Base-by-base conservation (phyloP, 768 basidiomycete genomes). In the Naematelia aurantialba region DNA sequence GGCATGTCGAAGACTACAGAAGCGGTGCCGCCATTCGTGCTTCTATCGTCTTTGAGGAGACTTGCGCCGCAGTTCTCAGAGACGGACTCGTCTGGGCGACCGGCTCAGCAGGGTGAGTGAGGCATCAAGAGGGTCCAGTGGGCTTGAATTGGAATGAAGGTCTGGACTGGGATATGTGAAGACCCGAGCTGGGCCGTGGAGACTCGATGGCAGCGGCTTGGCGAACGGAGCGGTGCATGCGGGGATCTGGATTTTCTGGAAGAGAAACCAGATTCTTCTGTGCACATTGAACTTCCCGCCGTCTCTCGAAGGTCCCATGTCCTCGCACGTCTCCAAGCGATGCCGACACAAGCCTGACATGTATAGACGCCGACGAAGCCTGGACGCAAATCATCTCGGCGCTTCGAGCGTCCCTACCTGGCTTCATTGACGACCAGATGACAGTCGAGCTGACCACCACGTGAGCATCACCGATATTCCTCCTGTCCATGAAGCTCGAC, bases 51-150 rank as follows among this genome's bases (percentile, higher is more conserved):
- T 52, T 73, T 99, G 42, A 84, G 93, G 19, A 81, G 83, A 57
- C 83, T 85, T 8, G 86, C 89, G 27, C 94, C 94, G 2, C 96
- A 97, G 78, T 98, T 99, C 68, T 88, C 85, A 2, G 92, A 98
- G 72, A 65, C 81, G 73, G 76, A 78, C 70, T 49, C 79, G 68
- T 46, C 77, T 67, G 78, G 80, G 10, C 82, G 82, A 17, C 91
- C 85, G 69, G 86, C 92, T 1, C 96, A 97, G 74, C 94, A 97
- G 83, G 83, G 80, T 81, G 34, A 30, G 63, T 81, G 31, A 27
- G 63, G 19, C 8, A 44, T 21, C 5, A 48, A 22, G 25, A 25
- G 30, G 31, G 17, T 26, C 21, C 17, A 17, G 42, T 47, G 21
- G 30, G 24, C n/a, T n/a, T n/a, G n/a, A n/a, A n/a, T n/a, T n/a